Conservation (phyloP, 2,329 filamentous ascomycete species). For the Apiospora kogelbergensis region DNA sequence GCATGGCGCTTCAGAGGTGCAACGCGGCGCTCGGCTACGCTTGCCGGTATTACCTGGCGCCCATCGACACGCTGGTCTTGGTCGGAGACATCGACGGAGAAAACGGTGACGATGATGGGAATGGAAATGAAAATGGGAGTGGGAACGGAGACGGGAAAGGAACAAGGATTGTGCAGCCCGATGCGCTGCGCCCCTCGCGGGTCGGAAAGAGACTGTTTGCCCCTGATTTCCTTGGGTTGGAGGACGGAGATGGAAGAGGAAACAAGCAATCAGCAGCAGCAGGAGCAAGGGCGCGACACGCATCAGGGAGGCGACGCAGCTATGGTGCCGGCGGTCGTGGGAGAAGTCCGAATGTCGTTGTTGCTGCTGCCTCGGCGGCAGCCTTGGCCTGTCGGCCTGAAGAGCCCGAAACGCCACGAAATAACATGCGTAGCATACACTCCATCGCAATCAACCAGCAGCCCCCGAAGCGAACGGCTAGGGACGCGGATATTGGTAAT, state of each 20-base stretch:
- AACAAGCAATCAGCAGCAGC: neutral
- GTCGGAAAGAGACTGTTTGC: neutral
- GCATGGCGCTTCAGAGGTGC: conserved; percentile 10
- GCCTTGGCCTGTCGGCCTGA: neutral
- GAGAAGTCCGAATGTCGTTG: neutral
- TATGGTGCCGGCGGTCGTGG: neutral
- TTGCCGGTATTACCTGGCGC: conserved; percentile 12
- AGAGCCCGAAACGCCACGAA: neutral
- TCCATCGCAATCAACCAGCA: neutral
- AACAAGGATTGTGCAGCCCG: neutral
- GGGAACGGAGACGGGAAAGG: neutral
- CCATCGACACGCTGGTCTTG: neutral
- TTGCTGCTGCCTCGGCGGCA: neutral
- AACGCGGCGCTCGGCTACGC: conserved; percentile 11
- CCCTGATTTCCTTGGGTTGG: neutral
- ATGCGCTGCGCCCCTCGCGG: neutral
- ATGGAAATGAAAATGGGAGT: neutral
- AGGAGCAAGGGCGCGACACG: neutral
- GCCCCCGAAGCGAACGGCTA: neutral
- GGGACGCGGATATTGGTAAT: neutral
- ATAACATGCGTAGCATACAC: neutral
- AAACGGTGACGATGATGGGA: neutral
- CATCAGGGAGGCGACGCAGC: neutral
- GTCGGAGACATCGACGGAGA: neutral
- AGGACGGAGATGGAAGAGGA: neutral